Evolutionary conservation across 1,139 yeast species (phyloP).

Genomic region (Blastobotrys indianensis): DNA sequence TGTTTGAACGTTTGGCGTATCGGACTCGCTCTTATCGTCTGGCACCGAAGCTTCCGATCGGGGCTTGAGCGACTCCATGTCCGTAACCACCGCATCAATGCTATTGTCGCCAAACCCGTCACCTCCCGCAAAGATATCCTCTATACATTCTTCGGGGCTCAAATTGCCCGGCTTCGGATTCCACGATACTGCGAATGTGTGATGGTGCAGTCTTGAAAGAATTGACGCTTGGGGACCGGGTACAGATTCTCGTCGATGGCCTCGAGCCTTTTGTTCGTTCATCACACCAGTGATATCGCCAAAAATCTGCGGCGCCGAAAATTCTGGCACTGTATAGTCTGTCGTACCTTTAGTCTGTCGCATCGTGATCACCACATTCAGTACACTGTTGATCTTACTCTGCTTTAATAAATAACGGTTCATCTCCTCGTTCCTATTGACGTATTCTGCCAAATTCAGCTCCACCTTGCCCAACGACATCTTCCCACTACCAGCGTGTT

Average conservation of each 20-base stretch:
- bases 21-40: not conserved
- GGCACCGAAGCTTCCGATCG: not conserved
- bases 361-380: conserved; percentile 46
- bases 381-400: conserved; percentile 75
- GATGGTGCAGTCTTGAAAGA: conserved; percentile 42
- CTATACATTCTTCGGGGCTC: conserved; percentile 65
- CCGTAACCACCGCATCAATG: not conserved
- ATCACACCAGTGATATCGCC: conserved; percentile 33
- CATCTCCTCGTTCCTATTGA: conserved; percentile 47
- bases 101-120: conserved; percentile 44
- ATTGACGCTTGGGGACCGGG: not conserved
- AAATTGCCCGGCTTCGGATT: conserved; percentile 69
- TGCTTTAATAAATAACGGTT: conserved; percentile 65
- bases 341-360: conserved; percentile 42
- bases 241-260: not conserved
- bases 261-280: conserved; percentile 21
- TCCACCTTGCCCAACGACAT: conserved; percentile 58
- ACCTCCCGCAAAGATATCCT: conserved; percentile 70
- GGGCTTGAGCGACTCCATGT: not conserved
- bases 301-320: conserved; percentile 30
- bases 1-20: too few species aligned
- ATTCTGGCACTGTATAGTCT: conserved; percentile 31
- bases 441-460: conserved; percentile 68
- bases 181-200: conserved; percentile 70
- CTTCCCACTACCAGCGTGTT: conserved; percentile 28